Percentiles rank a stretch among this genome's conserved stretches.
Evolutionary conservation across 805 yeast species (phyloP).

Genomic region (Jamesozyma gamospora): DNA sequence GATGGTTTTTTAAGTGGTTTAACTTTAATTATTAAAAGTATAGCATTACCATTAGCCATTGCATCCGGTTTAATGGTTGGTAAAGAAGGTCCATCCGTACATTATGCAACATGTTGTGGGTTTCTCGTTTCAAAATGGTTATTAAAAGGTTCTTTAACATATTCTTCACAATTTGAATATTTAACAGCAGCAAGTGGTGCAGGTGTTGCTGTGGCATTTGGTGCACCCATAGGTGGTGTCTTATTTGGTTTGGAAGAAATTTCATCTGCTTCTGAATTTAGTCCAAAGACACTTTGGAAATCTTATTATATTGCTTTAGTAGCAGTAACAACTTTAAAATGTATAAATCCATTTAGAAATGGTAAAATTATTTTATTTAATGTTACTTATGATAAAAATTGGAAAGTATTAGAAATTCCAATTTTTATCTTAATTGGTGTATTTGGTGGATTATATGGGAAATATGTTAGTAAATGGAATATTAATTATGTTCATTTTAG

Average conservation of each 20-base stretch:
- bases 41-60: conserved; percentile 81
- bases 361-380: conserved; percentile 92
- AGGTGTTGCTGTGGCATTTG: conserved; percentile 98
- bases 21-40: conserved; percentile 64
- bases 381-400: conserved; percentile 74
- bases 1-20: conserved; percentile 64
- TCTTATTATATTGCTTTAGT: conserved; percentile 83
- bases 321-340: conserved; percentile 72
- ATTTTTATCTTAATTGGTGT: conserved; percentile 69
- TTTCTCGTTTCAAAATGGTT: conserved; percentile 56
- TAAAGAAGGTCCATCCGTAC: conserved; percentile 97
- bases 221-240: conserved; percentile 94
- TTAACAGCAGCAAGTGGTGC: conserved; percentile 91
- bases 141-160: conserved; percentile 28
- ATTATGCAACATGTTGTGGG: conserved; percentile 96
- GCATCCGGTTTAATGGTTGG: conserved; percentile 92
- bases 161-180: conserved; percentile 27
- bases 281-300: conserved; percentile 76
- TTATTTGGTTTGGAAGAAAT: conserved; percentile 89
- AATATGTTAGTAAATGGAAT: conserved; percentile 63
- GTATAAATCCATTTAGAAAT: conserved; percentile 83
- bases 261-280: conserved; percentile 51
- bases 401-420: conserved; percentile 83
- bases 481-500: conserved; percentile 69
- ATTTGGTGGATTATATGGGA: conserved; percentile 89